Percentiles rank a stretch among this genome's conserved stretches.
phyloP scores from a whole-genome alignment of 2,329 filamentous ascomycete species.

The Penicillium sp. region DNA sequence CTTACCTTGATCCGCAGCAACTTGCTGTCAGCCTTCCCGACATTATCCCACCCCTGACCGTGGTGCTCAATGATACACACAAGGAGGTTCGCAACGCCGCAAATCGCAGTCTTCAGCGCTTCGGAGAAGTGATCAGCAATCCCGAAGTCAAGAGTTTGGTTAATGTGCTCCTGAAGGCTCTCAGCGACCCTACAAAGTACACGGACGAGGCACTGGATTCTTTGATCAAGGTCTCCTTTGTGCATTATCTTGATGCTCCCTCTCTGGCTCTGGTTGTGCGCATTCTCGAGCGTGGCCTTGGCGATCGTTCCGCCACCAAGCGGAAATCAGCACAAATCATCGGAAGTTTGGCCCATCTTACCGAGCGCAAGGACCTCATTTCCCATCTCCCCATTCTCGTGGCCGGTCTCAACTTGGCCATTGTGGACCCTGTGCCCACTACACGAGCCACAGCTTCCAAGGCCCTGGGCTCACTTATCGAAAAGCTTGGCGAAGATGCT shows the following conservation, averaged over 20 bases:
- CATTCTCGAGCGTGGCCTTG: constrained; percentile 86
- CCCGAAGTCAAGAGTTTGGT: constrained; percentile 93
- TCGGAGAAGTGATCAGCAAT: constrained; percentile 97
- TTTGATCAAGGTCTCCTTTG: constrained; percentile 95
- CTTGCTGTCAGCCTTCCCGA: constrained; percentile 86
- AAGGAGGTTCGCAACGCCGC: constrained; percentile 91
- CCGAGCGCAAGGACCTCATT: constrained; percentile 88
- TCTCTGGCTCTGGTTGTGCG: constrained; percentile 91
- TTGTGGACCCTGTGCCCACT: constrained; percentile 92
- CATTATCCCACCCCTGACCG: constrained; percentile 92
- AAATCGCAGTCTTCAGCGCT: constrained; percentile 93
- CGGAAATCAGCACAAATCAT: constrained; percentile 96
- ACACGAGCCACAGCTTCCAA: constrained; percentile 95
- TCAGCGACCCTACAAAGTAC: constrained; percentile 95
- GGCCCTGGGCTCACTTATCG: constrained; percentile 89
- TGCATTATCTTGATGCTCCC: constrained; percentile 96
- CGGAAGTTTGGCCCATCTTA: constrained; percentile 92
- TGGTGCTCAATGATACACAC: constrained; percentile 93
- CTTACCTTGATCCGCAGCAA: constrained; percentile 93
- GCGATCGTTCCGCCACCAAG: constrained; percentile 89
- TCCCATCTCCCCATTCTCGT: constrained; percentile 88
- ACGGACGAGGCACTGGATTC: constrained; percentile 91
- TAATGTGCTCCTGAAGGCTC: constrained; percentile 83
- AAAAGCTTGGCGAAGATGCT: constrained; percentile 95
- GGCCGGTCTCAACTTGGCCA: constrained; percentile 77